Evolutionary conservation across 1,139 yeast species (phyloP).

Genomic region (Sugiyamaella castrensis): DNA sequence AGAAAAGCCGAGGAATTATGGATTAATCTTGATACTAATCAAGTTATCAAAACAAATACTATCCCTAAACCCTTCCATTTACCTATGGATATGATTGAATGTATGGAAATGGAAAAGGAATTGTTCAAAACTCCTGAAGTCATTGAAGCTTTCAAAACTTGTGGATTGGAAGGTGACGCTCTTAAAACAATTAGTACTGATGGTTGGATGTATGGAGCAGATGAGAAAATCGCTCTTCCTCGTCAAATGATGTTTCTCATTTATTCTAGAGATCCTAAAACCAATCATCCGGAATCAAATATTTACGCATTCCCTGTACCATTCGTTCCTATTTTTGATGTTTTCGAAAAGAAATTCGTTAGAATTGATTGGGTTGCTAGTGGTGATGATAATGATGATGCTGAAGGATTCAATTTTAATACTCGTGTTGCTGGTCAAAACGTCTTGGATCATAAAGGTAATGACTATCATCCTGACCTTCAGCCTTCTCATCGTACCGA

Average conservation of each 20-base stretch:
- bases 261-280: conserved; percentile 56
- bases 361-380: conserved; percentile 76
- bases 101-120: conserved; percentile 55
- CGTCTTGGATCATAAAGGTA: conserved; percentile 66
- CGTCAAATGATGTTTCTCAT: conserved; percentile 72
- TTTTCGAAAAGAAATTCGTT: conserved; percentile 58
- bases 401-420: conserved; percentile 33
- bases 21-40: conserved; percentile 60
- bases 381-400: conserved; percentile 55
- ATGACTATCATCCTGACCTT: conserved; percentile 49
- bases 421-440: conserved; percentile 57
- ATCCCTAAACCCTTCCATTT: conserved; percentile 68
- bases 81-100: conserved; percentile 71
- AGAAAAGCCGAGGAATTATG: conserved; percentile 66
- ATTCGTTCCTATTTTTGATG: conserved; percentile 78
- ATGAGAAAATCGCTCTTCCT: conserved; percentile 76
- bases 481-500: conserved; percentile 41
- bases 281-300: conserved; percentile 73
- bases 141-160: conserved; percentile 54
- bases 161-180: conserved; percentile 51
- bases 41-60: conserved; percentile 52
- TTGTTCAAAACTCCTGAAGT: conserved; percentile 73
- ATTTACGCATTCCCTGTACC: conserved; percentile 82
- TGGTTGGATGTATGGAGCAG: conserved; percentile 91
- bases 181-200: conserved; percentile 66